Percentiles rank a stretch among this genome's conserved stretches.
These are phyloP conservation scores for Cladophialophora bantiana DNA, from an alignment of 2,329 filamentous ascomycete genomes.

Conservation along the genomic window DNA sequence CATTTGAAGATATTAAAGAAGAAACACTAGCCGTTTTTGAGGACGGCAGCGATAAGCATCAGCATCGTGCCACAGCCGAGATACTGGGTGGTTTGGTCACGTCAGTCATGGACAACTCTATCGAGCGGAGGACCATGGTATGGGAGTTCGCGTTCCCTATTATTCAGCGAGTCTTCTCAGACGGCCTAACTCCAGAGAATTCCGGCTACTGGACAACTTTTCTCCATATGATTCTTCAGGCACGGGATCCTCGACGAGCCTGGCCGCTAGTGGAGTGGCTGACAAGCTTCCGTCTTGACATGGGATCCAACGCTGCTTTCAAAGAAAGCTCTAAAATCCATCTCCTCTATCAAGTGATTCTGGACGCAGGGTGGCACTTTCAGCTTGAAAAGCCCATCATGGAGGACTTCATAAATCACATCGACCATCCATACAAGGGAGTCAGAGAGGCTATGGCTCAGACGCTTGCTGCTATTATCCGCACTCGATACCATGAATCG, in stretches of 20 bases:
- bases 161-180: slow-evolving; percentile 83
- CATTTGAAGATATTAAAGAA: slow-evolving; percentile 86
- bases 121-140: slow-evolving; percentile 74
- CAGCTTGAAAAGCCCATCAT: slow-evolving; percentile 86
- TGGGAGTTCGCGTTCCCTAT: slow-evolving; percentile 94
- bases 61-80: slow-evolving; percentile 93
- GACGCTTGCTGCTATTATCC: slow-evolving; percentile 85
- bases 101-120: slow-evolving; percentile 78
- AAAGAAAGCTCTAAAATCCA: slow-evolving; percentile 98
- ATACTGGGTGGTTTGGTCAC: slow-evolving; percentile 86
- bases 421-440: slow-evolving; percentile 97
- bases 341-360: slow-evolving; percentile 84
- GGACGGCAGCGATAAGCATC: slow-evolving; percentile 95
- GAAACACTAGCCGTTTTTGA: slow-evolving; percentile 79
- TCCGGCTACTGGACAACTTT: slow-evolving; percentile 94
- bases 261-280: slow-evolving; percentile 87
- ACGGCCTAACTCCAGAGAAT: slow-evolving; percentile 93
- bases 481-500: slow-evolving; percentile 92
- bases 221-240: slow-evolving; percentile 84
- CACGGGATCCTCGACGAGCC: slow-evolving; percentile 85
- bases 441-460: slow-evolving; percentile 94
- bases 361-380: slow-evolving; percentile 95
- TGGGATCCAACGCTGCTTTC: slow-evolving; percentile 95
- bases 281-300: slow-evolving; percentile 85
- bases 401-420: slow-evolving; percentile 84